These are phyloP conservation scores for Ganoderma resinaceum DNA, from an alignment of 1,284 basidiomycete species.

Conservation along the genomic window DNA sequence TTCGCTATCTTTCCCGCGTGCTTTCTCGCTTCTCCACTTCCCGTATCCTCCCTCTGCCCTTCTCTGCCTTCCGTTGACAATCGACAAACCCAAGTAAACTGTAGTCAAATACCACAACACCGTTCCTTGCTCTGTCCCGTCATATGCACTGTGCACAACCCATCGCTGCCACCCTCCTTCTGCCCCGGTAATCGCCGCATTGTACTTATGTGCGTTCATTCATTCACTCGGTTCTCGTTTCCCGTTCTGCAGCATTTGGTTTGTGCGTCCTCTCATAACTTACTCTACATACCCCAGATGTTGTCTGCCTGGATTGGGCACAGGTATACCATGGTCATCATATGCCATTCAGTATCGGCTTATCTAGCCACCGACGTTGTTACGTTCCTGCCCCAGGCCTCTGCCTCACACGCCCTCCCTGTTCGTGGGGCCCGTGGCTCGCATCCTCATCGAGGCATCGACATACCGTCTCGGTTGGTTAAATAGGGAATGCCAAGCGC, in stretches of 20 bases:
- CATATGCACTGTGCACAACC: conserved; percentile 9
- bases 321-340: conserved; percentile 1
- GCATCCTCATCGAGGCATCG: background rate
- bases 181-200: conserved; percentile 24
- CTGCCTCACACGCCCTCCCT: background rate
- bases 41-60: background rate
- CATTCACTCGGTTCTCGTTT: conserved; percentile 14
- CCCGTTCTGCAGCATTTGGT: conserved; percentile 16
- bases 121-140: conserved; percentile 6
- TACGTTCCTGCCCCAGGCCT: background rate
- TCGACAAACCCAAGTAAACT: conserved; percentile 9
- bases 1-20: background rate
- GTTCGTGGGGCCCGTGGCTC: background rate
- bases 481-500: background rate
- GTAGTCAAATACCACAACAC: conserved; percentile 21
- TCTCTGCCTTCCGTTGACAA: background rate
- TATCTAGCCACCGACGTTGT: background rate
- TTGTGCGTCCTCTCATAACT: conserved; percentile 14
- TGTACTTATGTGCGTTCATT: conserved; percentile 28
- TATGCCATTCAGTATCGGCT: background rate
- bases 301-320: conserved; percentile 13
- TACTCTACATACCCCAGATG: conserved; percentile 32
- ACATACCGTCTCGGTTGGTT: background rate
- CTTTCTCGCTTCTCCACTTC: conserved; percentile 2
- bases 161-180: conserved; percentile 27